Evolutionary conservation across 805 yeast genomes (phyloP), one percentile per base, ranked within the genome.

Genomic region (Kazachstania viticola): DNA sequence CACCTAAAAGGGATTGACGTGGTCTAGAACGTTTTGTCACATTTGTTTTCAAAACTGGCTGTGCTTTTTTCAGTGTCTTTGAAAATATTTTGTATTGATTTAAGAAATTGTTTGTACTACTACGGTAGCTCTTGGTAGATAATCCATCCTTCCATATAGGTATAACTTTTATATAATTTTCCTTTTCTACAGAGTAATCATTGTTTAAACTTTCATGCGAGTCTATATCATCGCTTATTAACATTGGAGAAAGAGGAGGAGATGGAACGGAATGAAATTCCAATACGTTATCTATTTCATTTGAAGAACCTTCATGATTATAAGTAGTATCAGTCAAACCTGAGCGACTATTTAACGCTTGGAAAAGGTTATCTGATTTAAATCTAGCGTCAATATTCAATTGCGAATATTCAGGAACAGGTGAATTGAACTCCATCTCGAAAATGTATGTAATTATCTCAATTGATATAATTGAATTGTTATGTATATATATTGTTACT

Each of bases 401-500:
- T 40, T 52, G 56, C 13, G 48, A 44, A 32, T 51, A 51, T 40
- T 54, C 58, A 19, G 56, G 55, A 32, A 42, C 49, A 11, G 59
- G 59, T 9, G 59, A 51, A 37, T 47, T 44, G 31, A 51, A 37
- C 36, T 49, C 53, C 55, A 52, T 51, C n/a, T 22, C 27, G n/a
- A n/a, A n/a, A n/a, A n/a, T n/a, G n/a, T n/a, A n/a, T n/a, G n/a
- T n/a, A n/a, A n/a, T n/a, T n/a, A n/a, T n/a, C n/a, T n/a, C n/a
- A n/a, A n/a, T n/a, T n/a, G n/a, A n/a, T n/a, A n/a, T n/a, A n/a
- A n/a, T n/a, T n/a, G n/a, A n/a, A n/a, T n/a, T n/a, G n/a, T n/a
- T n/a, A n/a, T n/a, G n/a, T n/a, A n/a, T n/a, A n/a, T n/a, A n/a
- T n/a, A n/a, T n/a, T n/a, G n/a, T n/a, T n/a, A n/a, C n/a, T n/a